Percentiles rank a stretch among this genome's conserved stretches.
These are phyloP conservation scores for Tetratostichococcus sp. DNA, from an alignment of 139 green algal species.

Conservation along the genomic window DNA sequence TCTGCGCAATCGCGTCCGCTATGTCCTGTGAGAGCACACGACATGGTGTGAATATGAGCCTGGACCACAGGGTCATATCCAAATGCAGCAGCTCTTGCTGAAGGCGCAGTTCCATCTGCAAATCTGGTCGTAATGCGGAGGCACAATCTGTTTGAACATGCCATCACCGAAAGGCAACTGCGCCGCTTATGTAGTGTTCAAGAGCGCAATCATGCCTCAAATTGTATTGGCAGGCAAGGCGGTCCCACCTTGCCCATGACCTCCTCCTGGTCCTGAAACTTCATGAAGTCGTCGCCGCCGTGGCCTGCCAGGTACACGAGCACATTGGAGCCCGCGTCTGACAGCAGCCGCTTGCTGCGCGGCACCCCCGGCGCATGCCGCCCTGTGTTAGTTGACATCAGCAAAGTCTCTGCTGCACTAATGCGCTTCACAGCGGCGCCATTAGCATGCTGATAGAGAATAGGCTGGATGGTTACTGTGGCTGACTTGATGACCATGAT, in stretches of 20 bases:
- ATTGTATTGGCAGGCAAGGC: slow-evolving; percentile 15
- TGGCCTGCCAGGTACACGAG: slow-evolving; percentile 86
- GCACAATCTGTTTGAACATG: too few species aligned
- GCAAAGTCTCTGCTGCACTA: neutral
- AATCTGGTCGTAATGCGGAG: too few species aligned
- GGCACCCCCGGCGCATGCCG: slow-evolving; percentile 19
- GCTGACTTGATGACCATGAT: too few species aligned
- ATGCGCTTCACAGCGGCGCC: neutral
- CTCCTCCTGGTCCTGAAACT: slow-evolving; percentile 85
- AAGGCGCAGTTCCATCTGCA: too few species aligned
- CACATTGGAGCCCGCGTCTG: slow-evolving; percentile 69
- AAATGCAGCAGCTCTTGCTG: too few species aligned
- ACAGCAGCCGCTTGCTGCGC: slow-evolving; percentile 70
- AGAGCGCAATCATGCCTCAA: too few species aligned
- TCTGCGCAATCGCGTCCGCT: slow-evolving; percentile 42
- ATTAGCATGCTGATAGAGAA: too few species aligned
- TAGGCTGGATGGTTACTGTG: too few species aligned
- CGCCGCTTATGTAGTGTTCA: too few species aligned
- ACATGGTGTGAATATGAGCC: too few species aligned
- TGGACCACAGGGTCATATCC: too few species aligned
- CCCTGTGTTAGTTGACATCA: slow-evolving; percentile 8
- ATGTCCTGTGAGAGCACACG: slow-evolving; percentile 3
- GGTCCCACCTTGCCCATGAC: slow-evolving; percentile 51
- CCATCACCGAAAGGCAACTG: too few species aligned
- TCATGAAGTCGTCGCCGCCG: slow-evolving; percentile 92